A percentile compares a stretch with the other conserved stretches of the same genome.
These are phyloP conservation scores for Paulownia fortunei DNA, from an alignment of 257 asterid genomes.

Conservation along the genomic window DNA sequence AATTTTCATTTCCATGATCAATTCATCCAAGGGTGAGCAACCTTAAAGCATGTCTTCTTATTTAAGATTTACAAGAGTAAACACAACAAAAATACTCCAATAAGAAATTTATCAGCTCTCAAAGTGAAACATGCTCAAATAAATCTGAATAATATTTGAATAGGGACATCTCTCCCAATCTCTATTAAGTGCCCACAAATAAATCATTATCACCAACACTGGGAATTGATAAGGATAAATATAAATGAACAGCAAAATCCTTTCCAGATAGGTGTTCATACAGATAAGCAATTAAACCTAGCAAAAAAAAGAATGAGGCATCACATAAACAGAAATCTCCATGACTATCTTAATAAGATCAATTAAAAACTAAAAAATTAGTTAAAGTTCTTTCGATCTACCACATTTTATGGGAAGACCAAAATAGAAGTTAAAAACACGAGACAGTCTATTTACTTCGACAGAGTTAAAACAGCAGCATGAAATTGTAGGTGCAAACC, in stretches of 20 bases:
- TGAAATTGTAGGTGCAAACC: neutral
- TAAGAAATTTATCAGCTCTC: neutral
- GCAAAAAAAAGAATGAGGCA: neutral
- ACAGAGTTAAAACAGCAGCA: neutral
- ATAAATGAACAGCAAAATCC: neutral
- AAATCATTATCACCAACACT: neutral
- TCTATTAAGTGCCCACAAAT: neutral
- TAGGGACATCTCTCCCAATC: neutral
- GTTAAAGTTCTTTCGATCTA: neutral
- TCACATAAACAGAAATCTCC: slow-evolving; percentile 18
- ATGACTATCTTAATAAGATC: slow-evolving; percentile 8
- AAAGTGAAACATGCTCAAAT: slow-evolving; percentile 4
- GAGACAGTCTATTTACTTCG: neutral
- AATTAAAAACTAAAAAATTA: neutral
- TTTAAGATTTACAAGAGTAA: neutral
- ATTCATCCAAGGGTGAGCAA: neutral
- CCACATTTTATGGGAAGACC: neutral
- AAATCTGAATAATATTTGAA: neutral
- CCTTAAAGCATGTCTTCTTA: slow-evolving; percentile 9
- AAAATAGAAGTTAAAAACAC: neutral
- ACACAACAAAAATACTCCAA: slow-evolving; percentile 1
- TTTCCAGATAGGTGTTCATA: neutral
- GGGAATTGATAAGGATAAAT: neutral
- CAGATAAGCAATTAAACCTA: neutral
- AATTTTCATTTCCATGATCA: neutral